A percentile compares a stretch with the other conserved stretches of the same genome.
phyloP scores from a whole-genome alignment of 768 basidiomycete genomes.

The Naematelia encephala region DNA sequence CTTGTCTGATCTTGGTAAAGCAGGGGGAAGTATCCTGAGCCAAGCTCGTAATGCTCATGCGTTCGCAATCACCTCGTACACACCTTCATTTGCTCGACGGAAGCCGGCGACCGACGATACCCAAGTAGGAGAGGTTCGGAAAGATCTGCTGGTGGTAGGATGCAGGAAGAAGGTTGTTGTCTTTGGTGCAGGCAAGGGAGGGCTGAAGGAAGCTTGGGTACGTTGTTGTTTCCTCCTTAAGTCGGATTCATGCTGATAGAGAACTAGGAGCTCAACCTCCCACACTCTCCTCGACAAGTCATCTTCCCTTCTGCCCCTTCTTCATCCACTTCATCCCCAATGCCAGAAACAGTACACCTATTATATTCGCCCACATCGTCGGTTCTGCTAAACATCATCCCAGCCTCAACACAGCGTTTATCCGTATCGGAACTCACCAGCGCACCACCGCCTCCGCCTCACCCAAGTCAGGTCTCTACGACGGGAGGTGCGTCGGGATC shows the following conservation, averaged over 20 bases:
- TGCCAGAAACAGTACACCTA: conserved; percentile 64
- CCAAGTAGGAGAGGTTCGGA: conserved; percentile 30
- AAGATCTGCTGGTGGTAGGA: conserved; percentile 74
- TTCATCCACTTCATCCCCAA: conserved; percentile 63
- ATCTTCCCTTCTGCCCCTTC: conserved; percentile 71
- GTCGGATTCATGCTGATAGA: neutral
- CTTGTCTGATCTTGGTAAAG: conserved; percentile 66
- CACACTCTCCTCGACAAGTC: conserved; percentile 85
- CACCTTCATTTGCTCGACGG: conserved; percentile 14
- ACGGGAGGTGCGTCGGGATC: neutral
- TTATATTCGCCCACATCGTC: conserved; percentile 54
- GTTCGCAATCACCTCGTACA: conserved; percentile 67
- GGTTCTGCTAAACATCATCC: conserved; percentile 34
- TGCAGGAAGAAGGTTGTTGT: conserved; percentile 80
- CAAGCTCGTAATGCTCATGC: conserved; percentile 80
- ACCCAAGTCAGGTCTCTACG: neutral
- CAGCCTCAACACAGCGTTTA: conserved; percentile 25
- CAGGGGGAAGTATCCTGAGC: conserved; percentile 59
- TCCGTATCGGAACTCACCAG: conserved; percentile 30
- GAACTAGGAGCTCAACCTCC: conserved; percentile 68
- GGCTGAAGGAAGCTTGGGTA: conserved; percentile 64
- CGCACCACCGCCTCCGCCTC: conserved; percentile 21
- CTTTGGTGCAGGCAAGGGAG: conserved; percentile 75
- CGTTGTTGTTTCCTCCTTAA: conserved; percentile 50
- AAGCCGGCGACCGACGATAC: conserved; percentile 1